These are phyloP conservation scores for Boletales sp. DNA, from an alignment of 768 basidiomycete species.

Conservation along the genomic window DNA sequence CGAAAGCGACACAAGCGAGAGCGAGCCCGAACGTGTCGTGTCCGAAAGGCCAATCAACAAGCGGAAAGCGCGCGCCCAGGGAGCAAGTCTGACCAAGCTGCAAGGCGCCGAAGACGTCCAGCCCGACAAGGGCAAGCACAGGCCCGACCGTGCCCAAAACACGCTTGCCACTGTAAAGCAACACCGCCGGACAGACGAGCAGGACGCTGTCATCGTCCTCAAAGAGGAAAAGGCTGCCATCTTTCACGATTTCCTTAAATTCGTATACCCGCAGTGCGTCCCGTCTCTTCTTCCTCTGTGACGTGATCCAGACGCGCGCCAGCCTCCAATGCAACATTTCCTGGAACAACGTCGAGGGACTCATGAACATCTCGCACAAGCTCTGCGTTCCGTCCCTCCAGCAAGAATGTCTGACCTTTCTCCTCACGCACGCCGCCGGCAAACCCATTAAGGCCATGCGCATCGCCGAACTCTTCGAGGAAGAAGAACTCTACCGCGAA, in stretches of 20 bases:
- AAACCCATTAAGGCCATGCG: conserved; percentile 90
- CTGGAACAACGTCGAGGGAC: conserved; percentile 91
- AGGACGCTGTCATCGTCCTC: conserved; percentile 84
- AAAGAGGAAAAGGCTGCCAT: conserved; percentile 87
- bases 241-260: conserved; percentile 93
- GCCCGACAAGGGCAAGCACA: conserved; percentile 25
- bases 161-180: conserved; percentile 41
- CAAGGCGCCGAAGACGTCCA: conserved; percentile 33
- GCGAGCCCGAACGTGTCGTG: conserved; percentile 29
- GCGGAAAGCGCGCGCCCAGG: conserved; percentile 40
- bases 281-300: not conserved
- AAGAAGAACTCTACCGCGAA: conserved; percentile 88
- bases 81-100: conserved; percentile 59
- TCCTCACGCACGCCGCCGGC: conserved; percentile 90
- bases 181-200: conserved; percentile 43
- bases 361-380: conserved; percentile 89
- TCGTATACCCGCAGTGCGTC: conserved; percentile 87
- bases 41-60: conserved; percentile 12
- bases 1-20: conserved; percentile 34
- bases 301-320: conserved; percentile 5
- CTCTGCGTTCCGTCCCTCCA: conserved; percentile 81
- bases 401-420: conserved; percentile 78
- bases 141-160: conserved; percentile 16
- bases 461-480: conserved; percentile 86
- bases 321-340: conserved; percentile 90